Base-by-base conservation (phyloP, 371 early-diverging fungal genomes). In the Fennellomyces sp. region DNA sequence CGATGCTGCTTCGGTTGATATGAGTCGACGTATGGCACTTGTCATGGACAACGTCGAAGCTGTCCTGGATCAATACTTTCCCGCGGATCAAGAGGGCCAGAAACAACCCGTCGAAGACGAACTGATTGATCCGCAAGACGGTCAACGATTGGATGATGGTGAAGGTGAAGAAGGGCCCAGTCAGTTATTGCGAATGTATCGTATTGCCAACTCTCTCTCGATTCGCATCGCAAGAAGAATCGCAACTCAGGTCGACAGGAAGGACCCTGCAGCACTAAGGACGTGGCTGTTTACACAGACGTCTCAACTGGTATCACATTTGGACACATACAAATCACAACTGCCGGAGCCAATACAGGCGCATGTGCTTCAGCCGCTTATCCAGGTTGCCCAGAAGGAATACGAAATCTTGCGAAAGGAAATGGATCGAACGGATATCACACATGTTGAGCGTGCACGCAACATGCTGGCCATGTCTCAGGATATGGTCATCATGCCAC, bases 121-220 rank as follows among this genome's bases (percentile, higher is more conserved):
- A 2, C 28, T 54, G 39, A 54, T 54, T 26, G 54, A 54, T 39
- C 54, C 54, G 26, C 30, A 54, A 17, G 54, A 54, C 21, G 54
- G 54, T 8, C 26, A 35, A 6, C 36, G 41, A n/a, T 7, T 54
- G 8, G 11, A 27, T 31, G 29, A 15, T 5, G 35, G 35, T 17
- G 54, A 54, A 4, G 54, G n/a, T 19, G 38, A 13, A 3, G 21
- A 36, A 5, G 39, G 39, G 1, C 15, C 35, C n/a, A 33, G 26
- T 28, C 54, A 54, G 17, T 11, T 54, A 15, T n/a, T 38, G 17
- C 36, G 54, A 5, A 39, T 54, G 54, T 54, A 54, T 27, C 54
- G 54, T 54, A 54, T 54, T 38, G 54, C 54, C 41, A 54, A 54
- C 23, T 54, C 54, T 13, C 54, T 54, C 3, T 54, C 54, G 7